Evolutionary conservation across 768 basidiomycete genomes (phyloP), one percentile per base, ranked within the genome.

Genomic region (Lactarius indigo): DNA sequence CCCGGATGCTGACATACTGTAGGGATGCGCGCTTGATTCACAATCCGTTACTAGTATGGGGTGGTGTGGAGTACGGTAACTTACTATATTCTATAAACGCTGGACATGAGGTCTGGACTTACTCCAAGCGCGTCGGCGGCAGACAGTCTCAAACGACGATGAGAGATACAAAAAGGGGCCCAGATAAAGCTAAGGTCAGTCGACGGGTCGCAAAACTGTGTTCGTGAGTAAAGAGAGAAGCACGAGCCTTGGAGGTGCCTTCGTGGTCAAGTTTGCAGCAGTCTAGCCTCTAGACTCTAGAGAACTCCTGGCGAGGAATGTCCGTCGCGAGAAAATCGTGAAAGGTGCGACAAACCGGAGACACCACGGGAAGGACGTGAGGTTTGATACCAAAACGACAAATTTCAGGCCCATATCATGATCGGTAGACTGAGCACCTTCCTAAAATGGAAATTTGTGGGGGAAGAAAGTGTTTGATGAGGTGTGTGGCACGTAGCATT

Each of bases 31-130:
- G 56, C 60, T 62, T 52, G 47, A 20, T 1, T 10, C 42, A 57
- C 30, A 56, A 37, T 50, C 65, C 56, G 61, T n/a, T n/a, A n/a
- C n/a, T n/a, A 50, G 37, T 44, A 61, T 66, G 65, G 65, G 65
- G 60, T 57, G 57, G 33, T 66, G 65, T 52, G 65, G 65, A 60
- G 65, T 62, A 44, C 44, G 44, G 44, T n/a, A n/a, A n/a, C n/a
- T n/a, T n/a, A 47, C n/a, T 47, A n/a, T n/a, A 47, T 47, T n/a
- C 1, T 10, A 66, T 58, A 54, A 50, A 61, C 65, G 65, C 60
- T 55, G 33, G 10, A 20, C 20, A 31, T 37, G 31, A n/a, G 42
- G 65, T 62, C 65, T 66, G 65, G 65, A n/a, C 65, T 66, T 57
- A 39, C 17, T 12, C 37, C 33, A 17, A 37, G 54, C 42, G 26